A percentile compares a stretch with the other conserved stretches of the same genome.
phyloP scores from a whole-genome alignment of 2,329 filamentous ascomycete species.

The Sporothrix mexicana region DNA sequence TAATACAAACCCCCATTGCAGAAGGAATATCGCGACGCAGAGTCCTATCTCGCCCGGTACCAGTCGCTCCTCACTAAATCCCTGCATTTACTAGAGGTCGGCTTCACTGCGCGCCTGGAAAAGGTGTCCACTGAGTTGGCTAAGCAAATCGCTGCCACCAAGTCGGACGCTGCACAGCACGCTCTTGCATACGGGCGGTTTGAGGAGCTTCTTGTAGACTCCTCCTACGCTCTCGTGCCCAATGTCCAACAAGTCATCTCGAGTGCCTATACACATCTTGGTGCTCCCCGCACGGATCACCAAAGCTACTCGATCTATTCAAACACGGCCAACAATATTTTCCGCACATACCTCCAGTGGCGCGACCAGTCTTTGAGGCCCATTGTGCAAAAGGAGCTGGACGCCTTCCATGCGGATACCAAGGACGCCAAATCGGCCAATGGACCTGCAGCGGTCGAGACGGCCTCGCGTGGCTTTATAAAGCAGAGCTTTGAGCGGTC shows the following conservation, averaged over 20 bases:
- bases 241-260: conserved; percentile 61
- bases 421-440: conserved; percentile 45
- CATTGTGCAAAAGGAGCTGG: conserved; percentile 60
- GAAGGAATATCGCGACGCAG: conserved; percentile 84
- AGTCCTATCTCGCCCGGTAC: conserved; percentile 87
- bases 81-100: conserved; percentile 65
- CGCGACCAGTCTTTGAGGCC: conserved; percentile 60
- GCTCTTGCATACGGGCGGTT: conserved; percentile 66
- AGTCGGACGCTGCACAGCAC: conserved; percentile 64
- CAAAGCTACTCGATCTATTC: conserved; percentile 59
- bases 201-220: conserved; percentile 61
- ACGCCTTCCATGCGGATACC: conserved; percentile 59
- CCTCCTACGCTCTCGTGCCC: conserved; percentile 60
- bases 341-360: conserved; percentile 59
- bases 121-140: conserved; percentile 61
- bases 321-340: conserved; percentile 60
- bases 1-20: conserved; percentile 43
- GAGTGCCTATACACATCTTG: conserved; percentile 59
- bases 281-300: conserved; percentile 51
- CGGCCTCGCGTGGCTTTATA: conserved; percentile 62
- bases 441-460: conserved; percentile 50
- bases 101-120: conserved; percentile 59
- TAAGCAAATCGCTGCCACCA: conserved; percentile 59
- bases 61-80: conserved; percentile 75
- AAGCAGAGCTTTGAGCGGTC: conserved; percentile 66